Base-by-base conservation (phyloP, 805 yeast genomes). In the Candida stauntonica region DNA sequence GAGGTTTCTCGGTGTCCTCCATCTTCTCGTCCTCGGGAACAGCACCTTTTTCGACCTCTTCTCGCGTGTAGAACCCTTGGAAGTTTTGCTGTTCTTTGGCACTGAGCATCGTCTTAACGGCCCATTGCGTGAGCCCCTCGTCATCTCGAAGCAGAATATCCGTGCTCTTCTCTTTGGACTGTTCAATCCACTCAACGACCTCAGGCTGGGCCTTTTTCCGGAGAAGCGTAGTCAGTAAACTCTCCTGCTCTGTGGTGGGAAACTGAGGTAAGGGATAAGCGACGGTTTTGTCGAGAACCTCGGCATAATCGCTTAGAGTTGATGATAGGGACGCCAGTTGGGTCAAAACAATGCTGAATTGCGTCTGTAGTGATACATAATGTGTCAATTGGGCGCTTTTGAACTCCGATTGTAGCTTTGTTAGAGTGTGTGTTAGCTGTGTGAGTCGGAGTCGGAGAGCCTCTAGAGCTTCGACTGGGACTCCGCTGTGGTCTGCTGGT, bases 151-250 rank as follows among this genome's bases (percentile, higher is more conserved):
- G 18, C 5, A 46, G 29, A 1, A 46, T 40, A 19, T 45, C 50
- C 1, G 40, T 41, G 12, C 60, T 48, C 12, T 54, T 47, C 29
- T 61, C 63, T 29, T 54, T 62, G 2, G 75, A 75, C 16, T 64
- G 60, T 24, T 69, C 68, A 7, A 88, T 74, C 97, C 98, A 91
- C 33, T 77, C 84, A 36, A 79, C 85, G 3, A 91, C 95, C 46
- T 89, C 97, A 0, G 99, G 98, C 9, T 86, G 66, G 35, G 82
- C 81, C 57, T 89, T 91, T 58, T 89, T 93, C 42, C 98, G 72
- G 43, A 93, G 61, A 43, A 93, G 66, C 0, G 97, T 88, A 0
- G 95, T 84, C 35, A 89, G 63, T 26, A 93, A 68, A 2, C 87
- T 85, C 52, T 85, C 89, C 47, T 86, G 89, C 31, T 86, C 83